These are phyloP conservation scores for Fusarium marasasianum DNA, from an alignment of 2,329 filamentous ascomycete species.

Conservation along the genomic window DNA sequence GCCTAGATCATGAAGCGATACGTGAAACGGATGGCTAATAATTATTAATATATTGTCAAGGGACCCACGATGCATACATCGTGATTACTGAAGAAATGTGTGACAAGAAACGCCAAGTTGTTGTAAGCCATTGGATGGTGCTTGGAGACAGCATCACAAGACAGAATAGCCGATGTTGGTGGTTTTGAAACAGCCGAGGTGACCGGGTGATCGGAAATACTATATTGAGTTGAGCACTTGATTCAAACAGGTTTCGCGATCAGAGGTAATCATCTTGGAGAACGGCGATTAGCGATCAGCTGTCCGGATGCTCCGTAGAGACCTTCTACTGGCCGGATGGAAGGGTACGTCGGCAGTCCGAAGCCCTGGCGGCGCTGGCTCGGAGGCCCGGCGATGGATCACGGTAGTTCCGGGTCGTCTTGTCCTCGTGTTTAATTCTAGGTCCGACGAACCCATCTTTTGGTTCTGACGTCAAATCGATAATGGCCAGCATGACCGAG, in stretches of 20 bases:
- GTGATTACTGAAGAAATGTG: neutral
- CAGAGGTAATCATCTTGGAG: slow-evolving; percentile 7
- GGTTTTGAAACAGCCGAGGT: slow-evolving; percentile 30
- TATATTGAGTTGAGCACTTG: neutral
- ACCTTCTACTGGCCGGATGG: slow-evolving; percentile 28
- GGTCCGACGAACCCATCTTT: slow-evolving; percentile 3
- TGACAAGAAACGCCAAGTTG: slow-evolving; percentile 11
- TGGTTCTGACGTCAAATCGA: slow-evolving; percentile 41
- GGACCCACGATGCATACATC: slow-evolving; percentile 18
- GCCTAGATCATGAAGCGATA: slow-evolving; percentile 19
- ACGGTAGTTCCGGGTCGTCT: slow-evolving; percentile 29
- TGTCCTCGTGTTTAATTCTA: slow-evolving; percentile 9
- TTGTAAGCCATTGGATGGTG: neutral
- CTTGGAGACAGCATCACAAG: slow-evolving; percentile 5
- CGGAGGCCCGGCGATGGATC: slow-evolving; percentile 37
- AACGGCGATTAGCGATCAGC: neutral
- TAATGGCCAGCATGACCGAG: slow-evolving; percentile 35
- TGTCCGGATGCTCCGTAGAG: neutral
- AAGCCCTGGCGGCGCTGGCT: slow-evolving; percentile 27
- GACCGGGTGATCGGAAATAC: slow-evolving; percentile 39
- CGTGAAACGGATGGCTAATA: slow-evolving; percentile 20
- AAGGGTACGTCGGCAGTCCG: slow-evolving; percentile 41
- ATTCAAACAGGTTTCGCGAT: slow-evolving; percentile 6
- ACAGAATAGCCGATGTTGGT: slow-evolving; percentile 28
- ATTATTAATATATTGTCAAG: slow-evolving; percentile 27